Evolutionary conservation across 2,329 filamentous ascomycete species (phyloP).

Genomic region (Trichoderma sp.): DNA sequence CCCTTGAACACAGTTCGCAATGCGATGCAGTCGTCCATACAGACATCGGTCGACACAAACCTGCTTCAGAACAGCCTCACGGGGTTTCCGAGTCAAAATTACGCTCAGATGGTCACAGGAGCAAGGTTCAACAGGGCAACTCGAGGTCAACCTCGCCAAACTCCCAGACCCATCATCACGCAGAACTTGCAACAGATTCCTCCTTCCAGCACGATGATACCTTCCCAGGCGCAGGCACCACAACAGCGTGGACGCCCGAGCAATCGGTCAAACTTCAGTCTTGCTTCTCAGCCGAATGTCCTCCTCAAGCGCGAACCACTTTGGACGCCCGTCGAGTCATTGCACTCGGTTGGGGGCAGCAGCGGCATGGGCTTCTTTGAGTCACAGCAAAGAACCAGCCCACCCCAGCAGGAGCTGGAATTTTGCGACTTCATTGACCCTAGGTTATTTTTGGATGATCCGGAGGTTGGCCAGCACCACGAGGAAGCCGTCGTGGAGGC

Average conservation of each 20-base stretch:
- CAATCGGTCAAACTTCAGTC: too few species aligned
- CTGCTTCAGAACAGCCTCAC: not conserved
- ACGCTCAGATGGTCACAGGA: not conserved
- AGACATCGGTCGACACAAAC: not conserved
- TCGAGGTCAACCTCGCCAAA: not conserved
- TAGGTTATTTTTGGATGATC: not conserved
- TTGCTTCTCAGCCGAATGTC: not conserved
- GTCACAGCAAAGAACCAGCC: not conserved
- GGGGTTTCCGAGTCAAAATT: not conserved
- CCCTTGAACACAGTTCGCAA: not conserved
- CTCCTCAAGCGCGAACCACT: not conserved
- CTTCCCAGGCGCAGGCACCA: not conserved
- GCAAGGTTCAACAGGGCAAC: not conserved
- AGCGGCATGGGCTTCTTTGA: not conserved
- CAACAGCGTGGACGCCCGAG: too few species aligned
- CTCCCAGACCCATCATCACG: not conserved
- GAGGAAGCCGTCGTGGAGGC: not conserved
- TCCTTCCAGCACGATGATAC: not conserved
- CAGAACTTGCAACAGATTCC: not conserved
- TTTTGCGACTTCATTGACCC: not conserved
- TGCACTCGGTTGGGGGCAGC: not conserved
- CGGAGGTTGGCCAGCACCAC: not conserved
- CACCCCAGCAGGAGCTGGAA: not conserved
- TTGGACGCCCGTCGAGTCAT: not conserved
- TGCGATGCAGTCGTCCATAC: not conserved